A percentile compares a stretch with the other conserved stretches of the same genome.
These are phyloP conservation scores for Cymbidium sinense DNA, from an alignment of 106 monocot genomes.

Conservation along the genomic window DNA sequence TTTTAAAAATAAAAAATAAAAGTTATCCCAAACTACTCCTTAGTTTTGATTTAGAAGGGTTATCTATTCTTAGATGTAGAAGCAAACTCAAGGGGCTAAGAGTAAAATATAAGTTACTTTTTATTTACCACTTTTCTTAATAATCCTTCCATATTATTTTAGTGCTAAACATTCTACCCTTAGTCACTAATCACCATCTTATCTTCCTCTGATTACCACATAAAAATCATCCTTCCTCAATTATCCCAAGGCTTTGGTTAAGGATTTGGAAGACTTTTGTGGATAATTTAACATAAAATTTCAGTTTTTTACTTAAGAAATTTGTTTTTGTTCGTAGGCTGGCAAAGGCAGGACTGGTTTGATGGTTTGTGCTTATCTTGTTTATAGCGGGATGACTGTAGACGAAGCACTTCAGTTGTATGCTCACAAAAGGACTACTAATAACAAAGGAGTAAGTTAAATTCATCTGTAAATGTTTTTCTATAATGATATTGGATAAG, in stretches of 20 bases:
- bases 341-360: constrained; percentile 60
- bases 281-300: neutral
- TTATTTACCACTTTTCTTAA: too few species aligned
- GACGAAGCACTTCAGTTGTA: constrained; percentile 52
- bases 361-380: constrained; percentile 52
- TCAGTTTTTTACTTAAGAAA: too few species aligned
- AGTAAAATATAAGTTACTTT: neutral
- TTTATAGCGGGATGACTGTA: constrained; percentile 37
- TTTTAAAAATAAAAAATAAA: too few species aligned
- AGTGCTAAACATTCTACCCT: too few species aligned
- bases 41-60: neutral
- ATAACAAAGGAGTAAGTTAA: constrained; percentile 39
- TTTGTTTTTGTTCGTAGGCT: constrained; percentile 21
- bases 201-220: too few species aligned
- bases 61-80: neutral
- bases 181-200: too few species aligned
- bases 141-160: too few species aligned
- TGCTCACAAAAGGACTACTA: constrained; percentile 37
- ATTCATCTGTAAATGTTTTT: neutral
- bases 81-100: neutral
- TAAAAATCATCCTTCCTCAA: too few species aligned
- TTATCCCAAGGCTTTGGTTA: too few species aligned
- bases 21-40: too few species aligned
- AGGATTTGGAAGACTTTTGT: neutral
- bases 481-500: too few species aligned